Percentiles rank a stretch among this genome's conserved stretches.
Evolutionary conservation across 2,329 filamentous ascomycete species (phyloP).

Genomic region (Neonectria hederae): DNA sequence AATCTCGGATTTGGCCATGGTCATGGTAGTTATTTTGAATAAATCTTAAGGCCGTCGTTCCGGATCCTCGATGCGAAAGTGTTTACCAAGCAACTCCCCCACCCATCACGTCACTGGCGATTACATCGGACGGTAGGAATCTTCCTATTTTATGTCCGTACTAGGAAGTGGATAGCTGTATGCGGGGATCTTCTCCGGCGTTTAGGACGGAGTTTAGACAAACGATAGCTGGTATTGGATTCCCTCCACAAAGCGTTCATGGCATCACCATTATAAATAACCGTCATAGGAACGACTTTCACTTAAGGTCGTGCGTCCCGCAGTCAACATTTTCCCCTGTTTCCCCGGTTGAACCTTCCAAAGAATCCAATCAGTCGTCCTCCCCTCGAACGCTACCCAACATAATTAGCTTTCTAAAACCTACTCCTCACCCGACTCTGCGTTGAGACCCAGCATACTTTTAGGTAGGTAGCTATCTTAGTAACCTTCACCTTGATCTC

Average conservation of each 20-base stretch:
- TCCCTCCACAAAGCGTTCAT: not conserved
- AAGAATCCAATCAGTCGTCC: not conserved
- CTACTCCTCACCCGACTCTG: not conserved
- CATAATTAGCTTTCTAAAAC: not conserved
- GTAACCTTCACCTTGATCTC: not conserved
- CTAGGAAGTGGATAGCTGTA: not conserved
- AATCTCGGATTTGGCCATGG: not conserved
- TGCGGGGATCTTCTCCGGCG: not conserved
- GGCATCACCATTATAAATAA: conserved; percentile 13
- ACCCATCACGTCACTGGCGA: conserved; percentile 15
- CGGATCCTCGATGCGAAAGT: not conserved
- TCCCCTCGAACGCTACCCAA: not conserved
- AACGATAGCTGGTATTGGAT: conserved; percentile 1
- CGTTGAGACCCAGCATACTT: not conserved
- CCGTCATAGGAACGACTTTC: not conserved
- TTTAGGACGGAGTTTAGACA: conserved; percentile 26
- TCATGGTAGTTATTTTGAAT: not conserved
- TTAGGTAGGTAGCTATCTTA: not conserved
- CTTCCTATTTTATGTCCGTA: not conserved
- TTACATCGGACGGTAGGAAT: not conserved
- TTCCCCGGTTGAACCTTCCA: conserved; percentile 17
- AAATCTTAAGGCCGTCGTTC: not conserved
- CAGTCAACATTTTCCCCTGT: not conserved
- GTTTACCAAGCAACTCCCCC: not conserved
- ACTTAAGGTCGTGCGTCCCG: not conserved